A percentile compares a stretch with the other conserved stretches of the same genome.
Conservation (phyloP, 495 filamentous ascomycete species). For the Corynascus novoguineensis region DNA sequence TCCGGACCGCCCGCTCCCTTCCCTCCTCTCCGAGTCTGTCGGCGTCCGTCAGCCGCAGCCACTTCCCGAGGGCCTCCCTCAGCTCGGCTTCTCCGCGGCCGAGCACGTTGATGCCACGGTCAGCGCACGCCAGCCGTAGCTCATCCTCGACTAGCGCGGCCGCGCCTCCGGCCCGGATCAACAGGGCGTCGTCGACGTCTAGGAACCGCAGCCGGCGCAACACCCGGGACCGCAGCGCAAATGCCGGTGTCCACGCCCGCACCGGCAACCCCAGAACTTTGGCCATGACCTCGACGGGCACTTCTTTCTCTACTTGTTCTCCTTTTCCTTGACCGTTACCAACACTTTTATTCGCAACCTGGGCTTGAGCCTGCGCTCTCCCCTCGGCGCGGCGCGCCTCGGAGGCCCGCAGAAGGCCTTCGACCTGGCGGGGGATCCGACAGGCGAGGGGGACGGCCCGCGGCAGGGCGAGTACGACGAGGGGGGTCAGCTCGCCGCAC, state of each 20-base stretch:
- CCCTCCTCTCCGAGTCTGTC: slow-evolving; percentile 1
- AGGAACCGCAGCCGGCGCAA: slow-evolving; percentile 45
- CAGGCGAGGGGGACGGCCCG: slow-evolving; percentile 71
- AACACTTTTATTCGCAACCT: not conserved
- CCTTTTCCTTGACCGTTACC: not conserved
- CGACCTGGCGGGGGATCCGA: slow-evolving; percentile 68
- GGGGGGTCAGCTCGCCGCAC: slow-evolving; percentile 78
- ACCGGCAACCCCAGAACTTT: slow-evolving; percentile 26
- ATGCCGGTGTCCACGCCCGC: slow-evolving; percentile 30
- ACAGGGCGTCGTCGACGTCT: slow-evolving; percentile 38
- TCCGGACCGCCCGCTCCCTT: not conserved
- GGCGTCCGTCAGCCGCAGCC: slow-evolving; percentile 29
- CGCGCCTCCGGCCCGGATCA: slow-evolving; percentile 34
- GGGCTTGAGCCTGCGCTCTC: not conserved
- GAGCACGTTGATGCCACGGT: slow-evolving; percentile 37
- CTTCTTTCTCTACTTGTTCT: not conserved
- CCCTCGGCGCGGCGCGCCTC: slow-evolving; percentile 42
- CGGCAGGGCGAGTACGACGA: slow-evolving; percentile 63
- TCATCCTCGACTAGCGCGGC: slow-evolving; percentile 35
- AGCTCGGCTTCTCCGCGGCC: slow-evolving; percentile 25
- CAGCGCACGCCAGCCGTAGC: slow-evolving; percentile 38
- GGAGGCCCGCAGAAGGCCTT: slow-evolving; percentile 45
- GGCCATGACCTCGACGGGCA: not conserved
- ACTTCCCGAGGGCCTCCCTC: slow-evolving; percentile 26
- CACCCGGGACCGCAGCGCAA: slow-evolving; percentile 6